Percentiles rank a stretch among this genome's conserved stretches.
Conservation (phyloP, 108 stramenopile species). For the Cyclotella cryptica region DNA sequence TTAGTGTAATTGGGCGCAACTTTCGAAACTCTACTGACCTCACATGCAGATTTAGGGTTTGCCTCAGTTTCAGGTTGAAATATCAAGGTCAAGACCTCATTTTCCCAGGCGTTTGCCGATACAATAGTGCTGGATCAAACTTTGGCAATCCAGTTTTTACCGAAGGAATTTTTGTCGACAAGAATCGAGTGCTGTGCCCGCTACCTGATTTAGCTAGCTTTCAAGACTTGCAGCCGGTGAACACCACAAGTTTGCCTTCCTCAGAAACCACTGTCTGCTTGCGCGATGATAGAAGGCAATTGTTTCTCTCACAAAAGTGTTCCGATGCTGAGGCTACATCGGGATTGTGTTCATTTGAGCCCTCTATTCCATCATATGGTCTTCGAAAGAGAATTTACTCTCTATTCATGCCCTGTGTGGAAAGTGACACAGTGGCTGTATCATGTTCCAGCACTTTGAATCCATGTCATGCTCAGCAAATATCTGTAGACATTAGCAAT, state of each 20-base stretch:
- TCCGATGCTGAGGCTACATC: conserved; percentile 15
- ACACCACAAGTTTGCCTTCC: not conserved
- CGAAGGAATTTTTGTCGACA: conserved; percentile 60
- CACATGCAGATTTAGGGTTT: conserved; percentile 62
- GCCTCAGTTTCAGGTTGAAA: conserved; percentile 19
- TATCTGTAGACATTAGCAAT: conserved; percentile 76
- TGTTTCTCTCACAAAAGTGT: conserved; percentile 44
- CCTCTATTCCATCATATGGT: conserved; percentile 11
- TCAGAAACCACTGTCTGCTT: conserved; percentile 15
- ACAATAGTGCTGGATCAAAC: conserved; percentile 6
- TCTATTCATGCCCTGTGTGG: conserved; percentile 47
- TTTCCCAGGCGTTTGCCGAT: conserved; percentile 21
- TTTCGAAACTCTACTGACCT: conserved; percentile 61
- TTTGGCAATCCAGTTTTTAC: conserved; percentile 20
- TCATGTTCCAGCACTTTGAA: conserved; percentile 57
- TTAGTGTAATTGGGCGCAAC: conserved; percentile 82
- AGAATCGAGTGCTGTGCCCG: conserved; percentile 66
- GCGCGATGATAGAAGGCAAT: conserved; percentile 24
- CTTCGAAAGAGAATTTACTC: conserved; percentile 47
- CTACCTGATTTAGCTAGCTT: conserved; percentile 18
- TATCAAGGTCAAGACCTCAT: conserved; percentile 9
- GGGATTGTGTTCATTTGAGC: conserved; percentile 26
- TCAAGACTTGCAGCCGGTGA: conserved; percentile 1
- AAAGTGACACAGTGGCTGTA: conserved; percentile 30
- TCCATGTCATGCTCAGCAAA: conserved; percentile 64